phyloP scores from a whole-genome alignment of 345 rosid species.

The Syzygium jambos region DNA sequence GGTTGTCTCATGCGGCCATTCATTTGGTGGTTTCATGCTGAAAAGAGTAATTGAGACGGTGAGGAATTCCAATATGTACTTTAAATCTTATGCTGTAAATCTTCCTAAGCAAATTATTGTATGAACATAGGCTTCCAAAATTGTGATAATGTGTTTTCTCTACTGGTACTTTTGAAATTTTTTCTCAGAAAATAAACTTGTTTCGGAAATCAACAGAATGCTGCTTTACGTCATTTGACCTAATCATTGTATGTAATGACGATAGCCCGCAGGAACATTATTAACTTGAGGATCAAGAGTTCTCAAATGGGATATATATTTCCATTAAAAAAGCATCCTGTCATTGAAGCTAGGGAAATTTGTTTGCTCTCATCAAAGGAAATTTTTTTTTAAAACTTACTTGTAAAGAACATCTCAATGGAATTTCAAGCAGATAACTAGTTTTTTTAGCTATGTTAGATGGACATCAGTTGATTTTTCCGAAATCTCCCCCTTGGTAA shows the following conservation, averaged over 20 bases:
- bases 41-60: constrained; percentile 83
- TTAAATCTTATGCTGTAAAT: neutral
- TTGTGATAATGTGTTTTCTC: neutral
- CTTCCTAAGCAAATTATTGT: neutral
- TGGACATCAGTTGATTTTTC: neutral
- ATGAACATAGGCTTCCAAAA: neutral
- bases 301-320: neutral
- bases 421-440: neutral
- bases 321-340: neutral
- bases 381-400: neutral
- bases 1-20: constrained; percentile 95
- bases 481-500: neutral
- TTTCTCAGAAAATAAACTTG: neutral
- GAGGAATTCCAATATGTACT: constrained; percentile 15
- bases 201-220: neutral
- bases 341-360: neutral
- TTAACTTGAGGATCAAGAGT: neutral
- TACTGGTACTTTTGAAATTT: neutral
- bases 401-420: neutral
- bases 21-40: constrained; percentile 96
- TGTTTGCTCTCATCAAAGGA: neutral
- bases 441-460: neutral
- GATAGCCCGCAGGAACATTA: neutral
- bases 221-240: neutral
- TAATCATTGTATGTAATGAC: neutral